phyloP scores from a whole-genome alignment of 306 rosid species.

The Cucumis hystrix region DNA sequence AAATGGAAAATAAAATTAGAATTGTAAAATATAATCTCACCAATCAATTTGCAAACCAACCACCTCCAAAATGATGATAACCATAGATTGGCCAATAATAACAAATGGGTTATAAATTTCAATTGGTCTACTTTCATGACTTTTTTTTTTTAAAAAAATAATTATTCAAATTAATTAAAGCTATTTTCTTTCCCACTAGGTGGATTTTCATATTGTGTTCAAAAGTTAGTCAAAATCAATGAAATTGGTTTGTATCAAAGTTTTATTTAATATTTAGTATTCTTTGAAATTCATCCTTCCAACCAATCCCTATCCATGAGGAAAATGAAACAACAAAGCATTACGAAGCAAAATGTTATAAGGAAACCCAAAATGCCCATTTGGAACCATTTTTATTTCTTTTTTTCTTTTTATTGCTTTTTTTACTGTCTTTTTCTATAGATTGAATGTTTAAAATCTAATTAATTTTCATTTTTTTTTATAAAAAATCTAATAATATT shows the following conservation, averaged over 20 bases:
- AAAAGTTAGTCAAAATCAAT: not conserved
- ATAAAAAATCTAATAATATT: too few relatives aligned
- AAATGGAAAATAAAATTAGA: not conserved
- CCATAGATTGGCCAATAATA: not conserved
- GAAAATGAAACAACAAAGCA: not conserved
- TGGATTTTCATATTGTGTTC: not conserved
- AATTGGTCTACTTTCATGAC: not conserved
- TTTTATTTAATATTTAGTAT: not conserved
- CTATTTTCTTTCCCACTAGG: not conserved
- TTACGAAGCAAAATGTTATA: not conserved
- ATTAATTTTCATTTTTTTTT: too few relatives aligned
- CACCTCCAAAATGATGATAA: not conserved
- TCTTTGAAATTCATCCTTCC: not conserved
- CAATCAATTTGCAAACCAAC: not conserved
- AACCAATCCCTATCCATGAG: not conserved
- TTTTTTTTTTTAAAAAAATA: not conserved
- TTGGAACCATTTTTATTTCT: not conserved
- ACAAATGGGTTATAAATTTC: not conserved
- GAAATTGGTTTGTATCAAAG: not conserved
- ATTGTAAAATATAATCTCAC: not conserved
- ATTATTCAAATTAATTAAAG: not conserved
- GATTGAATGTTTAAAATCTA: too few relatives aligned
- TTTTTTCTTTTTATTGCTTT: too few relatives aligned
- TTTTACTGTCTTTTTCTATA: too few relatives aligned
- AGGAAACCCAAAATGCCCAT: not conserved